Conservation (phyloP, 352 stramenopile species). For the Globisporangium alternatum region DNA sequence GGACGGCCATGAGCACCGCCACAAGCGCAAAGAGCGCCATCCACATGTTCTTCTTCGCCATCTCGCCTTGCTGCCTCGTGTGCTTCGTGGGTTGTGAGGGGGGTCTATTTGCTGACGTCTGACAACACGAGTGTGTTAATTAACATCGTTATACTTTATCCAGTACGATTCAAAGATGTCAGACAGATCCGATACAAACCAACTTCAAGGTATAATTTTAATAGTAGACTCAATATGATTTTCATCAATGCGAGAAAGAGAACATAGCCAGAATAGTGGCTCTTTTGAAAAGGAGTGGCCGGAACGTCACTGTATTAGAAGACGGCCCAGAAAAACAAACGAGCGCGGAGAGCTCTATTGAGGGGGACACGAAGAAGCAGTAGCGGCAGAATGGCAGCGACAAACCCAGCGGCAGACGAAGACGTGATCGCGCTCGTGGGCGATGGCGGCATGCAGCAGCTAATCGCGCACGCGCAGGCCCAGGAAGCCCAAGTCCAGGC, state of each 20-base stretch:
- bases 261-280: not conserved
- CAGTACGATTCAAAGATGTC: too few relatives aligned
- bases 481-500: constrained; percentile 26
- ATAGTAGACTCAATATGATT: not conserved
- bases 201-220: not conserved
- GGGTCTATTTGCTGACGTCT: not conserved
- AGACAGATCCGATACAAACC: too few relatives aligned
- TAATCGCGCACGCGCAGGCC: constrained; percentile 54
- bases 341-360: constrained; percentile 7
- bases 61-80: constrained; percentile 5
- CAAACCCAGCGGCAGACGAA: constrained; percentile 41
- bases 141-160: too few relatives aligned
- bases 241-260: not conserved
- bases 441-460: constrained; percentile 43
- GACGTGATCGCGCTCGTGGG: constrained; percentile 59
- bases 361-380: constrained; percentile 1
- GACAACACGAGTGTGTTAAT: too few relatives aligned
- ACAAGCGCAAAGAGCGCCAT: constrained; percentile 32
- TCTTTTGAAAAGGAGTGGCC: constrained; percentile 11
- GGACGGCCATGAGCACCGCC: constrained; percentile 31
- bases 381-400: constrained; percentile 29
- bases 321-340: constrained; percentile 34
- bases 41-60: constrained; percentile 25
- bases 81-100: constrained; percentile 4
- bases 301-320: constrained; percentile 25